Conservation (phyloP, 441 rosid species). For the Eutrema salsugineum region DNA sequence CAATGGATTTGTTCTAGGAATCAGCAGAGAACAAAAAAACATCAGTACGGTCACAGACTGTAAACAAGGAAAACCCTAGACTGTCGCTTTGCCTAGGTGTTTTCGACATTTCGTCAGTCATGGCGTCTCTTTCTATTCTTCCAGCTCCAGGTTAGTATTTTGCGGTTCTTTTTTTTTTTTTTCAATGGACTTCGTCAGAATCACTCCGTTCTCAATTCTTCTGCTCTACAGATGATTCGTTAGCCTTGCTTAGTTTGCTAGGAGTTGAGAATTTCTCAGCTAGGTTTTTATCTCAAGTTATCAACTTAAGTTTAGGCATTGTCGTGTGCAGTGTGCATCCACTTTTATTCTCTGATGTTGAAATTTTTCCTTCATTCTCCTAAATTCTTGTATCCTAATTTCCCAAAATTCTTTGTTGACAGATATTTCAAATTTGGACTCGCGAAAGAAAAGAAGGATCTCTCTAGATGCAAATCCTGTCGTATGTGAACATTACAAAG, state of each 20-base stretch:
- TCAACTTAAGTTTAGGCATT: not conserved
- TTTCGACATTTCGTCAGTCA: not conserved
- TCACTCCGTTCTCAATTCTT: not conserved
- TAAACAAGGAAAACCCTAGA: slow-evolving; percentile 7
- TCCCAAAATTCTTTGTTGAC: slow-evolving; percentile 14
- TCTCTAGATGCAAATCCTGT: slow-evolving; percentile 17
- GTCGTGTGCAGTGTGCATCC: not conserved
- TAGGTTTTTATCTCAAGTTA: not conserved
- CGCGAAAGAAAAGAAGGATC: slow-evolving; percentile 53
- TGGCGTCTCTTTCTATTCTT: slow-evolving; percentile 20
- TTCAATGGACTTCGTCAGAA: not conserved
- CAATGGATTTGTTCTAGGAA: not conserved
- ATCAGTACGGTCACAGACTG: not conserved
- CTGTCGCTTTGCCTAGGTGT: slow-evolving; percentile 1
- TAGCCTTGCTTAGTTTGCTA: not conserved
- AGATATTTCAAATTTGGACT: slow-evolving; percentile 40
- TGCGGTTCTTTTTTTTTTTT: not conserved
- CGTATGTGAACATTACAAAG: slow-evolving; percentile 23
- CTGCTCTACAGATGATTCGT: not conserved
- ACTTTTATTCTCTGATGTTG: not conserved
- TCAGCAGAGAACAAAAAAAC: not conserved
- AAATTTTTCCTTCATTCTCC: not conserved
- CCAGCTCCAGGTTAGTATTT: slow-evolving; percentile 19
- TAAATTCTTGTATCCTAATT: not conserved
- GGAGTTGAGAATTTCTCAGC: not conserved